These are phyloP conservation scores for Sicyos edulis DNA, from an alignment of 306 rosid species.

Conservation along the genomic window DNA sequence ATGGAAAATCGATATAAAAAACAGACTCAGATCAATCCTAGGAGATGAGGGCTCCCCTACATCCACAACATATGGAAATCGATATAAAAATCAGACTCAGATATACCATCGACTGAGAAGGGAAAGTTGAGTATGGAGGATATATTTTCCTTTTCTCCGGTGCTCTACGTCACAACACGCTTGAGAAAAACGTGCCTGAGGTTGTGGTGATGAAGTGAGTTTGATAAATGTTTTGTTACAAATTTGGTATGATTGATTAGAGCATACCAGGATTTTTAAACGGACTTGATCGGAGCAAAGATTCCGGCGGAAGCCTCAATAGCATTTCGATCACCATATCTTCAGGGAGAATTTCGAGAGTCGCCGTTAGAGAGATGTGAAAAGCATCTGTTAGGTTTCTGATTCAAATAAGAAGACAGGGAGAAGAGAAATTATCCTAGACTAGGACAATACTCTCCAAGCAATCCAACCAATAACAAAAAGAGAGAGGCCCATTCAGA, in stretches of 20 bases:
- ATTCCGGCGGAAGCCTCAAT: background rate
- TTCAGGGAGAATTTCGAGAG: background rate
- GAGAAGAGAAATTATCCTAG: too few species aligned
- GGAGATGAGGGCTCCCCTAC: too few species aligned
- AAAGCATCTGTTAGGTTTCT: too few species aligned
- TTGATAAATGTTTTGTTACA: too few species aligned
- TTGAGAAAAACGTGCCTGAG: background rate
- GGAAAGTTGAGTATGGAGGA: background rate
- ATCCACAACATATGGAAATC: too few species aligned
- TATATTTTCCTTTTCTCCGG: background rate
- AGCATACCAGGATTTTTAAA: background rate
- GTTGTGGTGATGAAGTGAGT: background rate
- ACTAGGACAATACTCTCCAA: conserved; percentile 35
- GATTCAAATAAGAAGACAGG: too few species aligned
- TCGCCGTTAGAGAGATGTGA: too few species aligned
- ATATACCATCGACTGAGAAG: too few species aligned
- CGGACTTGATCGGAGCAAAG: conserved; percentile 1
- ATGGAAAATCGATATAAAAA: background rate
- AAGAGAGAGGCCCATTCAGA: conserved; percentile 49
- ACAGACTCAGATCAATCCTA: background rate
- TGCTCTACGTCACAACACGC: background rate
- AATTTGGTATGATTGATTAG: background rate
- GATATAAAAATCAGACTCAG: too few species aligned
- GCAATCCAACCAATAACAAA: conserved; percentile 51
- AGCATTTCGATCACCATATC: background rate